Evolutionary conservation across 345 rosid species (phyloP), one percentile per base, ranked within the genome.

Genomic region (Brassica carinata): DNA sequence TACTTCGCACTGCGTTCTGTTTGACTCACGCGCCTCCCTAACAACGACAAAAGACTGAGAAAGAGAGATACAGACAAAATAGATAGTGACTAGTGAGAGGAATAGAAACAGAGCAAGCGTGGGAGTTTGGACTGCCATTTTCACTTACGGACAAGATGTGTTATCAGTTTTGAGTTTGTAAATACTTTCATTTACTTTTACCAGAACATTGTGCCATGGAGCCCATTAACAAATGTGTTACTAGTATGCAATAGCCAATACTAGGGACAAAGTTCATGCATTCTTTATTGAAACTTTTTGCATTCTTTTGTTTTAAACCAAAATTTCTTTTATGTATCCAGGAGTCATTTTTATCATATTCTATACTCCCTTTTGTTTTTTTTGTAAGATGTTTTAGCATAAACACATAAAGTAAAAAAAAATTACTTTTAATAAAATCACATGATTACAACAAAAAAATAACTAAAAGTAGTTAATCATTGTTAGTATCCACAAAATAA

Each of bases 21-120:
- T 75, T 81, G 65, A 67, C 77, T 77, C 83, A 81, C 76, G 80
- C 80, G 83, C 80, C 76, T 27, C 51, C 38, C 17, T 29, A 58
- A 64, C 26, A 27, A 71, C 80, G 87, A 77, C 78, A 78, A 57
- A 78, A 77, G 69, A 71, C 77, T 63, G 38, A 26, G 59, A 77
- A 74, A 70, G 38, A 45, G 31, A 51, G 75, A 79, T 55, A 79
- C 65, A 69, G 71, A 77, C 75, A 69, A 69, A 78, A 55, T 65
- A 67, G 66, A 70, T 66, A 48, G 74, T 51, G 70, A 76, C 77
- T 64, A 36, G 76, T 71, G 80, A 80, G 62, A 64, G 68, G 64
- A 48, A 69, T 45, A 7, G 64, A 57, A 5, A 61, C 75, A 75
- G 80, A 71, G 87, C 89, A 84, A 86, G 87, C 88, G 90, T 87